These are phyloP conservation scores for Cadophora luteo-olivacea DNA, from an alignment of 2,329 filamentous ascomycete genomes.

Conservation along the genomic window DNA sequence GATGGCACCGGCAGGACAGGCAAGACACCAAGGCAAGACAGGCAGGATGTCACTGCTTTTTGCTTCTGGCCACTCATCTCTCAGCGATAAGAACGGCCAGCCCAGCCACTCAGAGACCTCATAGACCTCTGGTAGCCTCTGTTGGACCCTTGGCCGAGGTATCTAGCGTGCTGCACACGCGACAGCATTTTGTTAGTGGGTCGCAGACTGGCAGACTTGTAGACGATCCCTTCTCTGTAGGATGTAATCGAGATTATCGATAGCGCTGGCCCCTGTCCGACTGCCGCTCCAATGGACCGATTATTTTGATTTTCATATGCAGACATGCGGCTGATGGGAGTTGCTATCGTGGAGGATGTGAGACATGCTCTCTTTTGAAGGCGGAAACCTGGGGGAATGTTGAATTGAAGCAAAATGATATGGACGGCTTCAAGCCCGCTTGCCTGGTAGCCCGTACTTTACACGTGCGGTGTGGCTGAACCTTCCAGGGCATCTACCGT, in stretches of 20 bases:
- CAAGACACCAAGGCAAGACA: background rate
- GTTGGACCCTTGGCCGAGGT: slow-evolving; percentile 8
- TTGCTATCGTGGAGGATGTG: background rate
- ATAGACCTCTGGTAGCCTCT: background rate
- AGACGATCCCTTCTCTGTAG: background rate
- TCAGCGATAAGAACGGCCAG: slow-evolving; percentile 29
- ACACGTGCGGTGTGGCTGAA: slow-evolving; percentile 10
- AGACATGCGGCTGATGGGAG: slow-evolving; percentile 13
- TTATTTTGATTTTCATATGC: background rate
- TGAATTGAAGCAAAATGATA: background rate
- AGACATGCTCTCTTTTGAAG: background rate
- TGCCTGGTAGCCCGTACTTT: background rate
- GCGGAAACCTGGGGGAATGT: background rate
- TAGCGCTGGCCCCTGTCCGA: slow-evolving; percentile 6
- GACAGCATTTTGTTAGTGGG: slow-evolving; percentile 23
- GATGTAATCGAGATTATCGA: slow-evolving; percentile 18
- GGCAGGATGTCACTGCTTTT: background rate
- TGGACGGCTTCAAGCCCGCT: no score
- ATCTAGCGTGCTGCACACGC: slow-evolving; percentile 29
- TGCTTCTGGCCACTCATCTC: slow-evolving; percentile 22
- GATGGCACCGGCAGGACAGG: background rate
- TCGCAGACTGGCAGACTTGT: background rate
- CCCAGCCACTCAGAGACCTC: slow-evolving; percentile 20
- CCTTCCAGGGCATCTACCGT: background rate
- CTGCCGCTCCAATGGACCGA: slow-evolving; percentile 15